Conservation (phyloP, 2,329 filamentous ascomycete genomes). For the Beauveria bassiana region DNA sequence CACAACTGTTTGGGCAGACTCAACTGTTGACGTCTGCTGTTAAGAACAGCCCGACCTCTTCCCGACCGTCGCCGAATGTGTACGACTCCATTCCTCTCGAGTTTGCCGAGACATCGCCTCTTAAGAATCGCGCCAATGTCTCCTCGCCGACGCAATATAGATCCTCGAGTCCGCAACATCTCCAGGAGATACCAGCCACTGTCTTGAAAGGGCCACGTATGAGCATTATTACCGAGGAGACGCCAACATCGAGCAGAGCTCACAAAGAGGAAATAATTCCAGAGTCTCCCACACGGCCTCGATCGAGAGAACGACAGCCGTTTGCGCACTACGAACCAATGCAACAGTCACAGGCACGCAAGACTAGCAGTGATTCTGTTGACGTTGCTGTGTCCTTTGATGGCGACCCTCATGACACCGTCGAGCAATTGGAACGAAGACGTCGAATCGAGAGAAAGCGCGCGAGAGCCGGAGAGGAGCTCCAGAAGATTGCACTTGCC, state of each 20-base stretch:
- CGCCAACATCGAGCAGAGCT: slow-evolving; percentile 18
- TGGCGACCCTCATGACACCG: slow-evolving; percentile 29
- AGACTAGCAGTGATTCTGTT: slow-evolving; percentile 18
- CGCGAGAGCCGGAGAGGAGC: slow-evolving; percentile 31
- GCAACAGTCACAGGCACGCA: slow-evolving; percentile 38
- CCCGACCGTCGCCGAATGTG: slow-evolving; percentile 45
- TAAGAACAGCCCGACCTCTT: slow-evolving; percentile 49
- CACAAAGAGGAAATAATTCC: slow-evolving; percentile 26
- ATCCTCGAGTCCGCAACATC: slow-evolving; percentile 33
- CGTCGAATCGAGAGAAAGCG: slow-evolving; percentile 30
- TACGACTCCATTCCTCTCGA: slow-evolving; percentile 41
- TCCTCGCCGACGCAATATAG: slow-evolving; percentile 35
- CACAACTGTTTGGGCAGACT: slow-evolving; percentile 49
- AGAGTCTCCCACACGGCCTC: slow-evolving; percentile 27
- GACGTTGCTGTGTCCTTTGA: slow-evolving; percentile 22
- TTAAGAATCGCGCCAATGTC: slow-evolving; percentile 41
- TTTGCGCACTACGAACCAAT: slow-evolving; percentile 37
- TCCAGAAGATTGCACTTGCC: slow-evolving; percentile 33
- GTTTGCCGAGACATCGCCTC: slow-evolving; percentile 36
- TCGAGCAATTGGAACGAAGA: slow-evolving; percentile 36
- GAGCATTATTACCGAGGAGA: slow-evolving; percentile 18
- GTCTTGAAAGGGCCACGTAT: slow-evolving; percentile 17
- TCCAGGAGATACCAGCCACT: slow-evolving; percentile 25
- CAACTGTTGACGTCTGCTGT: slow-evolving; percentile 44
- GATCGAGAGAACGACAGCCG: slow-evolving; percentile 23